phyloP scores from a whole-genome alignment of 2,329 filamentous ascomycete genomes.

The Davidsoniella eucalypti region DNA sequence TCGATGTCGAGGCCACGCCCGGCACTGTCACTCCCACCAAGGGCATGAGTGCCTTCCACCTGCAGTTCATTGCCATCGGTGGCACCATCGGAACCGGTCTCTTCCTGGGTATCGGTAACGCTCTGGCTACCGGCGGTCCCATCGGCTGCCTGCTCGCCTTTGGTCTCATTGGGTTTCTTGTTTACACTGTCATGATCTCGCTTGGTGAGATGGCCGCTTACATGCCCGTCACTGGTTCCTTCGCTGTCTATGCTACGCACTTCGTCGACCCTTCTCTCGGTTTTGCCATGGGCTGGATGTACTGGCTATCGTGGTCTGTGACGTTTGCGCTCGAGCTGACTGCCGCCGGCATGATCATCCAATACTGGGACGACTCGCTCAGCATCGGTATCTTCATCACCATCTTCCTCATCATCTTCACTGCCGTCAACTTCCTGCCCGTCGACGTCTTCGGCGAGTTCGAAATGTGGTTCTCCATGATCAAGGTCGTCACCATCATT shows the following conservation, averaged over 20 bases:
- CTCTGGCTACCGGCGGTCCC: conserved; percentile 47
- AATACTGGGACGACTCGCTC: conserved; percentile 50
- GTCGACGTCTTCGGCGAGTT: conserved; percentile 59
- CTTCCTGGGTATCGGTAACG: conserved; percentile 50
- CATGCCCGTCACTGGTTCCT: conserved; percentile 60
- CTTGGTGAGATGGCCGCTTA: conserved; percentile 62
- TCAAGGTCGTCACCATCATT: conserved; percentile 61
- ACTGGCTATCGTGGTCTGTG: conserved; percentile 64
- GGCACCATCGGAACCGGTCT: conserved; percentile 58
- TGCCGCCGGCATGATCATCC: conserved; percentile 56
- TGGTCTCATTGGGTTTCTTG: conserved; percentile 50
- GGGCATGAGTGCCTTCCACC: conserved; percentile 24
- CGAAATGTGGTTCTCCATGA: conserved; percentile 61
- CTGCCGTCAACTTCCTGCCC: conserved; percentile 51
- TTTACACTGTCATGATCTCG: conserved; percentile 59
- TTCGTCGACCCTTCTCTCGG: conserved; percentile 58
- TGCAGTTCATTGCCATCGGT: conserved; percentile 35
- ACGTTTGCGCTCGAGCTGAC: conserved; percentile 60
- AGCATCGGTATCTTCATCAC: conserved; percentile 57
- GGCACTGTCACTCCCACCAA: conserved; percentile 2
- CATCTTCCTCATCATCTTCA: conserved; percentile 57
- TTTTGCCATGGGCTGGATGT: conserved; percentile 69
- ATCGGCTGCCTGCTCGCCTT: conserved; percentile 52
- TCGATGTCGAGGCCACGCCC: neutral
- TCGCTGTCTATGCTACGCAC: conserved; percentile 58